Base-by-base conservation (phyloP, 2,329 filamentous ascomycete species). In the Gyromitra esculenta region DNA sequence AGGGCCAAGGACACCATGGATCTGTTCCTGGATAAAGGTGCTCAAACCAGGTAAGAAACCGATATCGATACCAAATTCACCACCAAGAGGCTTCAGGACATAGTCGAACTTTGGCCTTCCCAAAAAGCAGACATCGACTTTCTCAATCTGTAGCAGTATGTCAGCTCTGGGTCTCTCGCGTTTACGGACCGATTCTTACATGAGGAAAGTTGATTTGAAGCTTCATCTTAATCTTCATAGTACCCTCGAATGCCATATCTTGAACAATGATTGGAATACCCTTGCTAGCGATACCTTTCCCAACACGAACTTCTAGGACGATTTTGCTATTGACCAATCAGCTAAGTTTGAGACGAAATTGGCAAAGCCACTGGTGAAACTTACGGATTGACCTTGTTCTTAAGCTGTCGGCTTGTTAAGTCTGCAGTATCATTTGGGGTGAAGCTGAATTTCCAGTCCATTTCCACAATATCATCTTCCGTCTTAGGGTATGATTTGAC, bases 401-500 rank as follows among this genome's bases (percentile, higher is more conserved):
- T 95, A 82, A 97, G 85, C 83, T 99, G 96, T 77, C 91, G 90
- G 1, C 91, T 87, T 1, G 96, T 99, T 88, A 99, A 89, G 83
- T 99, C 96, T 80, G 92, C 90, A 1, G 89, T 92, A 83, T 99
- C 96, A 80, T 96, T 98, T 43, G 96, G 96, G 0, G 93, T 98
- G 85, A 99, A 99, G 87, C 95, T 98, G 84, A 99, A 99, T 82
- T 97, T 97, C 96, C 96, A 99, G 83, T 99, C 96, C 96, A 99
- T 99, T 82, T 98, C 89, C 54, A 99, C 93, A 75, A 94, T 91
- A 82, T 99, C 96, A 79, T 97, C 94, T 80, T 97, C 93, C 0
- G 92, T 93, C 84, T 96, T 97, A 74, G 95, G 95, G 81, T 99
- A 97, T 0, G 96, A 97, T 87, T 97, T 98, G 84, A 99, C 96